Percentiles rank a stretch among this genome's conserved stretches.
Evolutionary conservation across 176 grass and related monocot species (phyloP).

Genomic region (Neostapfia colusana): DNA sequence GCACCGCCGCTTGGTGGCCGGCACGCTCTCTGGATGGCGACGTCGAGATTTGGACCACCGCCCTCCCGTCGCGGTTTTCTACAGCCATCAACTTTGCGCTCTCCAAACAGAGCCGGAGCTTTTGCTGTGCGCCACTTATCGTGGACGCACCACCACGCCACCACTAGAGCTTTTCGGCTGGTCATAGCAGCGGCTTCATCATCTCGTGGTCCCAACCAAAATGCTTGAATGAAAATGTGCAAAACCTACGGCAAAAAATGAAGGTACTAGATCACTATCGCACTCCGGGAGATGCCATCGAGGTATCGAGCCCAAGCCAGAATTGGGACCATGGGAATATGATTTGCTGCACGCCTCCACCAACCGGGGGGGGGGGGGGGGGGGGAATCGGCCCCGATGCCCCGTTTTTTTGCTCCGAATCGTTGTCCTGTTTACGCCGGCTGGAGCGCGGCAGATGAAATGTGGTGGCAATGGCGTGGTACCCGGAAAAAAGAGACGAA

Average conservation of each 20-base stretch:
- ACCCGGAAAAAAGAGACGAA: constrained; percentile 18
- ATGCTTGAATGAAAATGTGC: neutral
- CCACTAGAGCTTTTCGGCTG: neutral
- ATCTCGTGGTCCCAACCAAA: neutral
- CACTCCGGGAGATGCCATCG: neutral
- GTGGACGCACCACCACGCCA: neutral
- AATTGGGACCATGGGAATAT: neutral
- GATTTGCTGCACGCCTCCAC: neutral
- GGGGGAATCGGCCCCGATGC: neutral
- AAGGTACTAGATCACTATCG: neutral
- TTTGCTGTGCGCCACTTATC: neutral
- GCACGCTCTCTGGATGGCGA: constrained; percentile 1
- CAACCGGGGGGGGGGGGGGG: neutral
- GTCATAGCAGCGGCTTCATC: neutral
- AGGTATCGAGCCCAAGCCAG: neutral
- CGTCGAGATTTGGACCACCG: neutral
- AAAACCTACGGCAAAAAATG: neutral
- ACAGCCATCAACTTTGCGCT: neutral
- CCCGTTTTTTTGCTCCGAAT: neutral
- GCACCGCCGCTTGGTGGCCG: neutral
- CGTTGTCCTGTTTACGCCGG: neutral
- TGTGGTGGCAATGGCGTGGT: constrained; percentile 4
- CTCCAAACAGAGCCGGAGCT: neutral
- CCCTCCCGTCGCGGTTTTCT: neutral
- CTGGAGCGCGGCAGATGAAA: neutral